These are phyloP conservation scores for Raddia guianensis DNA, from an alignment of 176 grass and related monocot genomes.

Conservation along the genomic window DNA sequence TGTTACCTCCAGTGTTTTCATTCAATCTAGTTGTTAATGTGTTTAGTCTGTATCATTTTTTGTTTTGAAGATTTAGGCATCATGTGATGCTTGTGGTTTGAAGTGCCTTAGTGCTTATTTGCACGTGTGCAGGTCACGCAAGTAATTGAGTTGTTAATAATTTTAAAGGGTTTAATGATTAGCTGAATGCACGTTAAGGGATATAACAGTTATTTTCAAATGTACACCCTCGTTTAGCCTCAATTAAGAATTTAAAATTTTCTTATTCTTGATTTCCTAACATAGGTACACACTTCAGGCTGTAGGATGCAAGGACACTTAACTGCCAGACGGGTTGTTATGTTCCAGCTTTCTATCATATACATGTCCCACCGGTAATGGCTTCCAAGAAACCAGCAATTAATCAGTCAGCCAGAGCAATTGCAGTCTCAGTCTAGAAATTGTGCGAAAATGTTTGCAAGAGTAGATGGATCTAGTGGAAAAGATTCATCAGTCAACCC, in stretches of 20 bases:
- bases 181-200: not conserved
- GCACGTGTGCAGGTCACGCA: not conserved
- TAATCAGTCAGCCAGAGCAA: not conserved
- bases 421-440: constrained; percentile 29
- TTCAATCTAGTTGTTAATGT: not conserved
- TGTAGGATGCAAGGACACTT: not conserved
- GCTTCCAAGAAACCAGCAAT: not conserved
- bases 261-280: constrained; percentile 22
- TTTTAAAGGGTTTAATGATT: not conserved
- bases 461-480: constrained; percentile 32
- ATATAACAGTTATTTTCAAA: not conserved
- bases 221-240: not conserved
- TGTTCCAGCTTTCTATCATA: not conserved
- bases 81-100: constrained; percentile 9
- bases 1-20: not conserved
- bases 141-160: constrained; percentile 9
- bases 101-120: not conserved
- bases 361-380: not conserved
- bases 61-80: not conserved
- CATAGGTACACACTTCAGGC: constrained; percentile 11
- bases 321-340: not conserved
- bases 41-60: not conserved
- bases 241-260: constrained; percentile 10
- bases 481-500: constrained; percentile 13
- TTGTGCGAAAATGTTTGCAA: constrained; percentile 26